These are phyloP conservation scores for Clonostachys sp. DNA, from an alignment of 2,329 filamentous ascomycete genomes.

Conservation along the genomic window DNA sequence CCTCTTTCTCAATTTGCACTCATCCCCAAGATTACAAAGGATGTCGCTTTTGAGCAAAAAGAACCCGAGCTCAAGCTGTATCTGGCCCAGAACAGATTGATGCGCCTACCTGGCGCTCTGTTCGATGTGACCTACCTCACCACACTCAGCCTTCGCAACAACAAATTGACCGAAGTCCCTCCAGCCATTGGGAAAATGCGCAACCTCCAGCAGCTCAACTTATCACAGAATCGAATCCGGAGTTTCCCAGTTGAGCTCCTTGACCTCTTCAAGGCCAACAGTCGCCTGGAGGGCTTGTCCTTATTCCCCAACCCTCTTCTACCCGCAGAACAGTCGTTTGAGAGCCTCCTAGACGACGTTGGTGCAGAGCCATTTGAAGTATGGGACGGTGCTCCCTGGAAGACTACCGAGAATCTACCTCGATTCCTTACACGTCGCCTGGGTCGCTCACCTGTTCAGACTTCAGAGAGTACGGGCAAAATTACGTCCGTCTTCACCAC, in stretches of 20 bases:
- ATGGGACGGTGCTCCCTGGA: slow-evolving; percentile 2
- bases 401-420: slow-evolving; percentile 3
- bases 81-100: slow-evolving; percentile 54
- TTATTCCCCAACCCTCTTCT: slow-evolving; percentile 62
- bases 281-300: slow-evolving; percentile 45
- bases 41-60: slow-evolving; percentile 54
- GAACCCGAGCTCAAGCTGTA: slow-evolving; percentile 58
- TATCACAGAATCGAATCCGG: slow-evolving; percentile 59
- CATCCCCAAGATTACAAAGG: slow-evolving; percentile 48
- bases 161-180: slow-evolving; percentile 57
- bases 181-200: slow-evolving; percentile 51
- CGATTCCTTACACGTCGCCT: slow-evolving; percentile 14
- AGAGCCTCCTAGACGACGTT: neutral
- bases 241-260: slow-evolving; percentile 61
- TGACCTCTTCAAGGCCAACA: slow-evolving; percentile 39
- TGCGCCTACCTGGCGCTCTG: slow-evolving; percentile 51
- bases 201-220: slow-evolving; percentile 58
- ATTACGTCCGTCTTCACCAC: slow-evolving; percentile 19
- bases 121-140: slow-evolving; percentile 59
- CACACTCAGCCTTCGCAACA: slow-evolving; percentile 62
- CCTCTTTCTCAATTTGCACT: slow-evolving; percentile 50
- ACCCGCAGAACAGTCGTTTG: slow-evolving; percentile 17
- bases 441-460: slow-evolving; percentile 22
- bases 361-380: slow-evolving; percentile 3
- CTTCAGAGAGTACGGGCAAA: slow-evolving; percentile 19